Evolutionary conservation across 495 filamentous ascomycete species (phyloP).

Genomic region (Venustampulla echinocandica): DNA sequence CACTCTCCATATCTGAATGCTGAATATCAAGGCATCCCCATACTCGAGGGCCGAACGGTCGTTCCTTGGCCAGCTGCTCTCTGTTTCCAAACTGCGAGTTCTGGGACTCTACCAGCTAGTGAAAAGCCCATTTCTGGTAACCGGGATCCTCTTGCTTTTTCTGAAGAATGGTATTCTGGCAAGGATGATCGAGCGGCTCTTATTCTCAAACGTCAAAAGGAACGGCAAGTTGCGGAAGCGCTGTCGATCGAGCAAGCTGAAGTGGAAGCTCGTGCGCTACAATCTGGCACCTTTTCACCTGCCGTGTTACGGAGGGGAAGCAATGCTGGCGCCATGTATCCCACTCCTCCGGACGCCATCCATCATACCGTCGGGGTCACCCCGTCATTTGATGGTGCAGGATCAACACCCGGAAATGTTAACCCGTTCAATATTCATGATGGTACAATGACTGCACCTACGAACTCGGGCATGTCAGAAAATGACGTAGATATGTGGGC

Average conservation of each 20-base stretch:
- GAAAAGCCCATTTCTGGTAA: neutral
- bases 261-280: conserved; percentile 27
- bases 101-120: neutral
- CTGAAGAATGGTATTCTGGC: conserved; percentile 57
- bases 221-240: conserved; percentile 38
- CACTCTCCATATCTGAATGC: conserved; percentile 12
- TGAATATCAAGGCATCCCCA: conserved; percentile 9
- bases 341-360: conserved; percentile 75
- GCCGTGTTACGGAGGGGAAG: conserved; percentile 39
- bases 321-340: conserved; percentile 65
- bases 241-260: conserved; percentile 26
- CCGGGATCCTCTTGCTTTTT: conserved; percentile 55
- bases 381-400: conserved; percentile 40
- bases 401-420: conserved; percentile 38
- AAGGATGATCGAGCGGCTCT: conserved; percentile 38
- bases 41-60: conserved; percentile 13
- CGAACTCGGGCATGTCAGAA: conserved; percentile 11
- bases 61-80: conserved; percentile 39
- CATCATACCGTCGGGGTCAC: conserved; percentile 36
- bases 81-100: conserved; percentile 31
- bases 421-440: conserved; percentile 10
- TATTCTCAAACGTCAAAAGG: conserved; percentile 40
- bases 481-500: conserved; percentile 22
- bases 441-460: conserved; percentile 11
- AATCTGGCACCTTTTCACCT: conserved; percentile 30